phyloP scores from a whole-genome alignment of 495 filamentous ascomycete species.

The Coniosporium apollinis region DNA sequence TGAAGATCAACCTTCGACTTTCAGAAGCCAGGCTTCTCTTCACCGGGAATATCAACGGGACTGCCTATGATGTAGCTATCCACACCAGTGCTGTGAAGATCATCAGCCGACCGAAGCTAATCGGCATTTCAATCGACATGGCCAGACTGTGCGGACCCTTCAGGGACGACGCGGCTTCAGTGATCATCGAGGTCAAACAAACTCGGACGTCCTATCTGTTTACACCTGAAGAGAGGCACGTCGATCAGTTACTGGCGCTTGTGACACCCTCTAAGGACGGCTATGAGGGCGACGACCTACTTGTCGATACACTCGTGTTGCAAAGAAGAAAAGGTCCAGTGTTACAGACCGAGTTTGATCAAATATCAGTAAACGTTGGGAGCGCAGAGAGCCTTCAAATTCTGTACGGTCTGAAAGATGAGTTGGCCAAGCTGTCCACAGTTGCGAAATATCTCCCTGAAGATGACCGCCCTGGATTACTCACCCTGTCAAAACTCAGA shows the following conservation, averaged over 20 bases:
- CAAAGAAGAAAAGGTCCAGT: conserved; percentile 84
- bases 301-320: conserved; percentile 80
- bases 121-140: conserved; percentile 58
- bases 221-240: conserved; percentile 58
- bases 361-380: conserved; percentile 37
- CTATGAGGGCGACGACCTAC: conserved; percentile 88
- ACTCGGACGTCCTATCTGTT: conserved; percentile 59
- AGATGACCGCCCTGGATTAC: conserved; percentile 79
- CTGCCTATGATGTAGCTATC: conserved; percentile 52
- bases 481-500: conserved; percentile 54
- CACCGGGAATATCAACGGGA: conserved; percentile 58
- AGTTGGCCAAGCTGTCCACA: conserved; percentile 63
- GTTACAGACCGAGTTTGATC: conserved; percentile 49
- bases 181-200: conserved; percentile 38
- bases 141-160: conserved; percentile 57
- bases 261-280: conserved; percentile 85
- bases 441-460: conserved; percentile 92
- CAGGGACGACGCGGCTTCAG: conserved; percentile 30
- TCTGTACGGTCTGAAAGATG: conserved; percentile 54
- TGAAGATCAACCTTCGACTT: conserved; percentile 56
- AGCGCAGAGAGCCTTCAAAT: conserved; percentile 42
- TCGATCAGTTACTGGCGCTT: conserved; percentile 66
- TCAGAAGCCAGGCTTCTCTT: too few relatives aligned
- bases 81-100: conserved; percentile 68
- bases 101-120: conserved; percentile 48